Base-by-base conservation (phyloP, 2,329 filamentous ascomycete species). In the Claviceps quebecensis region DNA sequence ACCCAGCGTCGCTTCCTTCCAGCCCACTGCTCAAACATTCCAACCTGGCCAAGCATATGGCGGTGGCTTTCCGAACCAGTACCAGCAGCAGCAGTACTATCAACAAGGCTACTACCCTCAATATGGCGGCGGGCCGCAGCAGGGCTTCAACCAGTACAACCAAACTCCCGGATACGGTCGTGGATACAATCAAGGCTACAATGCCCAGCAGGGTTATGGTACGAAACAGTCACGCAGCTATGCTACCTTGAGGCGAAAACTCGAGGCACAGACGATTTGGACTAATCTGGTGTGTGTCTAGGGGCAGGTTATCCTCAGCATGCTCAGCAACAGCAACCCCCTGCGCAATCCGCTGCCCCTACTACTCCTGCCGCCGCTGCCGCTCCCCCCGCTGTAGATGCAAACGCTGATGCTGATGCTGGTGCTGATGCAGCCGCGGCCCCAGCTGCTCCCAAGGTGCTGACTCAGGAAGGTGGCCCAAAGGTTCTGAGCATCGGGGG, bases 401-500 rank as follows among this genome's bases (percentile, higher is more conserved):
- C 40, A 13, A 11, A 29, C 19, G 19, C 19, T 19, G 19, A 7
- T 7, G 23, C 23, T 23, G 22, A 23, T 23, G 22, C 4, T 11
- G 29, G 11, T 34, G 29, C 29, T 34, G 29, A 34, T 40, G 68
- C 71, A 17, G 65, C 73, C 38, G 60, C 76, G 13, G 60, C 74
- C 34, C 59, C 67, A 60, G 55, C 71, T 54, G 51, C 45, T 8
- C 51, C 53, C 26, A 55, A 53, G 49, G 64, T 75, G 59, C 66
- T 67, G 53, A 72, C 68, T 60, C 80, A 76, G 65, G 74, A 75
- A 54, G 76, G 75, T 36, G 75, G 75, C 43, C 67, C 78, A 47
- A 86, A 84, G 65, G 81, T 84, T 17, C 67, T 84, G 57, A 83
- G 85, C 45, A 83, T 95, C 52, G 84, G 86, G 45, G 75, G 71